A percentile compares a stretch with the other conserved stretches of the same genome.
phyloP scores from a whole-genome alignment of 345 rosid genomes.

The Ricinus communis region DNA sequence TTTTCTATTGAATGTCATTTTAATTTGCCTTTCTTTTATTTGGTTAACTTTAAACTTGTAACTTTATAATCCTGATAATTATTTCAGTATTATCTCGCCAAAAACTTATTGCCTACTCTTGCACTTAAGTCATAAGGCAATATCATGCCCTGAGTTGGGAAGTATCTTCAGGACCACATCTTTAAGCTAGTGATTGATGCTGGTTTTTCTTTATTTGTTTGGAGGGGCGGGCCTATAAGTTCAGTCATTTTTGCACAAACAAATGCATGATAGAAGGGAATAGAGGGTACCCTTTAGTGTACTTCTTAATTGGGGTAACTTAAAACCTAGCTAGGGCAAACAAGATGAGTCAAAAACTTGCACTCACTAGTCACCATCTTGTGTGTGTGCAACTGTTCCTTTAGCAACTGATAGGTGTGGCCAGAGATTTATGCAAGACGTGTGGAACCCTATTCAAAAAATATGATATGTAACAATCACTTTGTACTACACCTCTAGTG shows the following conservation, averaged over 20 bases:
- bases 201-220: not conserved
- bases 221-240: not conserved
- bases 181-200: constrained; percentile 1
- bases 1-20: too few relatives aligned
- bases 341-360: not conserved
- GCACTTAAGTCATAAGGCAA: too few relatives aligned
- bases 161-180: not conserved
- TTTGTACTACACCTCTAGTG: not conserved
- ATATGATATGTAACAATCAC: not conserved
- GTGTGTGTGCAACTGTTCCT: not conserved
- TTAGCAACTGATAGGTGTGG: not conserved
- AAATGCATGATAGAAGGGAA: not conserved
- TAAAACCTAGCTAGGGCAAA: not conserved
- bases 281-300: constrained; percentile 1
- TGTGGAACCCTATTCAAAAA: too few relatives aligned
- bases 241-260: not conserved
- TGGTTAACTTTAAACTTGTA: too few relatives aligned
- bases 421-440: not conserved
- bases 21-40: too few relatives aligned
- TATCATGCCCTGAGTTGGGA: too few relatives aligned
- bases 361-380: constrained; percentile 5
- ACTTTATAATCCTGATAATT: too few relatives aligned
- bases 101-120: too few relatives aligned
- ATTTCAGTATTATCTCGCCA: too few relatives aligned
- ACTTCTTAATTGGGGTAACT: constrained; percentile 4